These are phyloP conservation scores for Triticum dicoccoides DNA, from an alignment of 176 grass and related monocot genomes.

Conservation along the genomic window DNA sequence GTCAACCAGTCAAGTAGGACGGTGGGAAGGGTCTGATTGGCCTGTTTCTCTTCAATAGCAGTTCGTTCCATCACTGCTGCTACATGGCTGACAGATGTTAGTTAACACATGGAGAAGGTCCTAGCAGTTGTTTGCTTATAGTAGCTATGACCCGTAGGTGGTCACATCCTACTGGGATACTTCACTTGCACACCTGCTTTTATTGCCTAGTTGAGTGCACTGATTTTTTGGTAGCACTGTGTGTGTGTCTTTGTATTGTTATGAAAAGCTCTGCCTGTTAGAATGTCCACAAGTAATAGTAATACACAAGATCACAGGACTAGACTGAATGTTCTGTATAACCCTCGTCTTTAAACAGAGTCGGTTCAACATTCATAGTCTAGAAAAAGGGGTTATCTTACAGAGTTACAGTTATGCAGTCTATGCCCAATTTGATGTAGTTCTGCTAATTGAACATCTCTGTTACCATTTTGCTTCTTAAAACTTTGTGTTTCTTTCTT, in stretches of 20 bases:
- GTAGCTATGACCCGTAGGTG: neutral
- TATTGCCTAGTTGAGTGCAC: neutral
- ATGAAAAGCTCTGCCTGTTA: neutral
- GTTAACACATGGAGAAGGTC: neutral
- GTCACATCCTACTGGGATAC: neutral
- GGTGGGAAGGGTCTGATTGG: neutral
- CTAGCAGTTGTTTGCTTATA: neutral
- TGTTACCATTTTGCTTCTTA: neutral
- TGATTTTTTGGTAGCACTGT: neutral
- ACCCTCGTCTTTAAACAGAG: neutral
- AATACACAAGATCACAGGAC: neutral
- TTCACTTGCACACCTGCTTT: neutral
- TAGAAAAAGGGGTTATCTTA: neutral
- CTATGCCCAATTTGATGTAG: neutral
- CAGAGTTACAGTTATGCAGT: neutral
- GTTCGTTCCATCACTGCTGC: neutral
- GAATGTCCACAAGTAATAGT: neutral
- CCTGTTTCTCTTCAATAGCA: neutral
- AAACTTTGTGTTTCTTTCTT: neutral
- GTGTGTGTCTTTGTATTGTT: neutral
- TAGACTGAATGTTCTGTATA: neutral
- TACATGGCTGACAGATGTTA: neutral
- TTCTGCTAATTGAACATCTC: conserved; percentile 5
- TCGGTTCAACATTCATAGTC: neutral
- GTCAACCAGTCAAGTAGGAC: neutral